Evolutionary conservation across 148 eudicot genomes (phyloP), one percentile per base, ranked within the genome.

Genomic region (Amaranthus palmeri): DNA sequence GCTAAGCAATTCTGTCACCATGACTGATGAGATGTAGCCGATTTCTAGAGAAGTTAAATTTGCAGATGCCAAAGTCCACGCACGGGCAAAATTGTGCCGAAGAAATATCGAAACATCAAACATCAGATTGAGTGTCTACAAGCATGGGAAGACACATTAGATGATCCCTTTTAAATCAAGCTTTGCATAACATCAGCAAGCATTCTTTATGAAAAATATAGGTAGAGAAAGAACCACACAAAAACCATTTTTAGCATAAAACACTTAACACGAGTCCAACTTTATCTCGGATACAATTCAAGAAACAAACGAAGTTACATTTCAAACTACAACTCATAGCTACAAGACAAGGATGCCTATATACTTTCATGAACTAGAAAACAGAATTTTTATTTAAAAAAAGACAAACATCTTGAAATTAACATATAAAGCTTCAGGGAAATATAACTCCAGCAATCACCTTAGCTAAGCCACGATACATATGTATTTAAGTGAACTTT

Each of bases 51-150:
- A 87, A 25, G 81, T 76, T 52, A 91, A 79, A 63, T 79, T 91
- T 57, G 84, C 68, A 36, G 97, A 85, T 71, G 96, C 96, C 81
- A 84, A 74, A 54, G 84, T 83, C 98, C 98, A 93, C 4, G 87
- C 89, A 49, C 91, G 91, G 68, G 93, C 85, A 81, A 93, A 93
- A 73, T 79, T 83, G 52, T 78, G 90, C 14, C 93, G 97, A 70
- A 81, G 84, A 84, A 88, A 91, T 81, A 85, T 77, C 44, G 98
- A 93, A 18, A 86, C 91, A 72, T 93, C 98, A 71, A 93, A 89
- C 90, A 89, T 91, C 85, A 93, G 82, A 80, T 84, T 77, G 81
- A 91, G 78, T 4, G 85, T 86, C 98, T 93, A 78, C 85, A 84
- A 65, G 73, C 79, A 58, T 75, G 55, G 64, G 17, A 76, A 56